phyloP scores from a whole-genome alignment of 1,284 basidiomycete genomes.

The Papiliotrema terrestris region DNA sequence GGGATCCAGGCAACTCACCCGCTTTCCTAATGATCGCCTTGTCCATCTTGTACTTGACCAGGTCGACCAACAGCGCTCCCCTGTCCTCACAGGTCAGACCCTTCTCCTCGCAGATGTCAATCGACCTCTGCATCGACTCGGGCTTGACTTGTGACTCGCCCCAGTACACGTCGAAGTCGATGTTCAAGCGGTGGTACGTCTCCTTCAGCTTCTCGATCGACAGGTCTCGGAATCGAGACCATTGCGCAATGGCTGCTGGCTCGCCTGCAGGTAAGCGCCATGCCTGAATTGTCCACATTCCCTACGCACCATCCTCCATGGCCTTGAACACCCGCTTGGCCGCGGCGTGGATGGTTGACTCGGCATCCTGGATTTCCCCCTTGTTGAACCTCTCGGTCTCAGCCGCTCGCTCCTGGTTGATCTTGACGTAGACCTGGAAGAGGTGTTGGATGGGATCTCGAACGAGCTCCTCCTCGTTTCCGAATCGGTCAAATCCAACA shows the following conservation, averaged over 20 bases:
- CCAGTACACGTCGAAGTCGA: slow-evolving; percentile 88
- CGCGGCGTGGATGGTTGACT: slow-evolving; percentile 62
- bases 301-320: slow-evolving; percentile 77
- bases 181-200: slow-evolving; percentile 87
- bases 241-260: slow-evolving; percentile 74
- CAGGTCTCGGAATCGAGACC: slow-evolving; percentile 88
- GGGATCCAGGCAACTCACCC: slow-evolving; percentile 53
- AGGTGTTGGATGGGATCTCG: slow-evolving; percentile 92
- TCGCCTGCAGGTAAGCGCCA: slow-evolving; percentile 54
- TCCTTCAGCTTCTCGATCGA: slow-evolving; percentile 88
- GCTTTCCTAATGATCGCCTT: slow-evolving; percentile 88
- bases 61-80: slow-evolving; percentile 73
- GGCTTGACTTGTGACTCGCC: slow-evolving; percentile 88
- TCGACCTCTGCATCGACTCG: slow-evolving; percentile 70
- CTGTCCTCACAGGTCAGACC: slow-evolving; percentile 60
- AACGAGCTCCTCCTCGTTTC: slow-evolving; percentile 76
- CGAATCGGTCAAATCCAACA: slow-evolving; percentile 88
- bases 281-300: not conserved
- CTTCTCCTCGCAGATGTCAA: slow-evolving; percentile 52
- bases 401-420: slow-evolving; percentile 73
- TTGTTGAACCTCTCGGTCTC: slow-evolving; percentile 51
- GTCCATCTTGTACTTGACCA: slow-evolving; percentile 84
- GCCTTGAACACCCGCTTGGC: slow-evolving; percentile 90
- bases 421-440: slow-evolving; percentile 82
- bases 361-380: slow-evolving; percentile 34